These are phyloP conservation scores for Nakazawaea pomicola DNA, from an alignment of 805 yeast species.

Conservation along the genomic window DNA sequence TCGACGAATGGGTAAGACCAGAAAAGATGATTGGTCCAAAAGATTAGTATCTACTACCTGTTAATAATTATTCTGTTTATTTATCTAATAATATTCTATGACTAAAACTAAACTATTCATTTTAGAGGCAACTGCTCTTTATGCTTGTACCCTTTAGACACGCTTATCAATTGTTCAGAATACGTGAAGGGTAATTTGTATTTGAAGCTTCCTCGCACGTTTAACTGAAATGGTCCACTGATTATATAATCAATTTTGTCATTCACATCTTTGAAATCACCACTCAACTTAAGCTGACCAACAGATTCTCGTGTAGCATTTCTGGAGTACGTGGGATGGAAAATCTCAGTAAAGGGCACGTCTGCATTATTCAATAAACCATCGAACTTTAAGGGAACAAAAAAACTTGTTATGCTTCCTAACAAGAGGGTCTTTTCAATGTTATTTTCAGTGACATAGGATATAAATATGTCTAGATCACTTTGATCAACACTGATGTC, in stretches of 20 bases:
- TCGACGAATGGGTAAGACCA: slow-evolving; percentile 95
- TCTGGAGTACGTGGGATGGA: not conserved
- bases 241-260: slow-evolving; percentile 16
- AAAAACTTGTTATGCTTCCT: slow-evolving; percentile 24
- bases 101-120: too few species aligned
- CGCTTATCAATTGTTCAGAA: slow-evolving; percentile 22
- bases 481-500: slow-evolving; percentile 25
- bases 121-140: too few species aligned
- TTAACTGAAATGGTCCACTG: slow-evolving; percentile 22
- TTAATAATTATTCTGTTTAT: not conserved
- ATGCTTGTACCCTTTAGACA: slow-evolving; percentile 16
- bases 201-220: slow-evolving; percentile 27
- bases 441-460: slow-evolving; percentile 16
- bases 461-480: slow-evolving; percentile 27
- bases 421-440: slow-evolving; percentile 26
- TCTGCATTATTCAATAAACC: slow-evolving; percentile 20
- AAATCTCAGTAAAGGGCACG: slow-evolving; percentile 2
- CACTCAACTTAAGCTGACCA: slow-evolving; percentile 27
- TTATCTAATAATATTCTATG: not conserved
- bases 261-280: slow-evolving; percentile 20
- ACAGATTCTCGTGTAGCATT: slow-evolving; percentile 11
- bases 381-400: slow-evolving; percentile 25
- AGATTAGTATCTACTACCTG: slow-evolving; percentile 5
- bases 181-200: slow-evolving; percentile 25
- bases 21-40: slow-evolving; percentile 98